These are phyloP conservation scores for Phytopythium oedochilum DNA, from an alignment of 352 stramenopile species.

Conservation along the genomic window DNA sequence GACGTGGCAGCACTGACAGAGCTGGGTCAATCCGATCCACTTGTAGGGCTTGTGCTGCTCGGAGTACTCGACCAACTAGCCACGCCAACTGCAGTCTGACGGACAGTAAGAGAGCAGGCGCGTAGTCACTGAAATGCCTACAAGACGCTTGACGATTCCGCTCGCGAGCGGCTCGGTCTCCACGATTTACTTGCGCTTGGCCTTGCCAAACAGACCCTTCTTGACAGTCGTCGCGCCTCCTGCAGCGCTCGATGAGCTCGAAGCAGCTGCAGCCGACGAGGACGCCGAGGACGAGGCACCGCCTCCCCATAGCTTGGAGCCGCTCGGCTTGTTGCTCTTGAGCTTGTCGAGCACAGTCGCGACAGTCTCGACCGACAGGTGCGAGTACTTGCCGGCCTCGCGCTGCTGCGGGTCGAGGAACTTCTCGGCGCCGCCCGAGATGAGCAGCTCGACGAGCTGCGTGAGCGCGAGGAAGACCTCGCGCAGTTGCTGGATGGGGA, in stretches of 20 bases:
- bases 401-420: slow-evolving; percentile 61
- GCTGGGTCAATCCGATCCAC: neutral
- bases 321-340: slow-evolving; percentile 47
- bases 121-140: neutral
- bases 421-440: slow-evolving; percentile 50
- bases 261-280: neutral
- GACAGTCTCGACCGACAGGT: slow-evolving; percentile 65
- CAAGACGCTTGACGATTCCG: neutral
- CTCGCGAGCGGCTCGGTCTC: neutral
- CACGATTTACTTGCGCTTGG: slow-evolving; percentile 4
- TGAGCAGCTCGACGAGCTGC: slow-evolving; percentile 63
- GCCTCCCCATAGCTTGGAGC: slow-evolving; percentile 42
- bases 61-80: neutral
- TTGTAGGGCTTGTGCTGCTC: neutral
- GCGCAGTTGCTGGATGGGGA: slow-evolving; percentile 52
- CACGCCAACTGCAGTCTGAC: too few relatives aligned
- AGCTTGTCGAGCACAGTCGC: slow-evolving; percentile 63
- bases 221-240: neutral
- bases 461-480: slow-evolving; percentile 63
- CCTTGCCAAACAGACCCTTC: slow-evolving; percentile 7
- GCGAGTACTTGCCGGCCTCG: slow-evolving; percentile 57
- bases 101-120: too few relatives aligned
- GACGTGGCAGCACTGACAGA: neutral
- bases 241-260: neutral
- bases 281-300: slow-evolving; percentile 22